Conservation (phyloP, 345 rosid genomes). For the Turritis glabra region DNA sequence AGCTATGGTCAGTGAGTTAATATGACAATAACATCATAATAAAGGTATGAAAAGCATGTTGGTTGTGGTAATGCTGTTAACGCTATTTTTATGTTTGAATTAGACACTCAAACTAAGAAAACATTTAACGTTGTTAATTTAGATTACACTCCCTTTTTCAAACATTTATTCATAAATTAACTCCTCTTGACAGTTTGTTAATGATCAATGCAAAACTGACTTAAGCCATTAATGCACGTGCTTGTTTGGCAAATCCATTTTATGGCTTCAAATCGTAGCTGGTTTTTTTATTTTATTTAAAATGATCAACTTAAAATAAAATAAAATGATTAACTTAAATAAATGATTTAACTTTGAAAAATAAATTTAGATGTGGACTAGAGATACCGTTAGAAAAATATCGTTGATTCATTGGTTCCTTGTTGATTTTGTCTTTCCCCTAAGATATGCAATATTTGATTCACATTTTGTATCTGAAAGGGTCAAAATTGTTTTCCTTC, state of each 20-base stretch:
- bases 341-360: no score
- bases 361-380: not conserved
- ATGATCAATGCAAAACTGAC: not conserved
- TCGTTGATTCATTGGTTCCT: not conserved
- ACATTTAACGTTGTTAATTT: not conserved
- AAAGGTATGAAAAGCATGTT: not conserved
- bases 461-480: not conserved
- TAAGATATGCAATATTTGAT: not conserved
- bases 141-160: not conserved
- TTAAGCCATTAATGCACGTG: not conserved
- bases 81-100: no score
- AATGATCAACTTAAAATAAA: no score
- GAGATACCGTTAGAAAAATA: not conserved
- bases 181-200: no score
- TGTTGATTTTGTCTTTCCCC: not conserved
- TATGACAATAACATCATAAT: conserved; percentile 1
- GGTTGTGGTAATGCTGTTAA: not conserved
- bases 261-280: not conserved
- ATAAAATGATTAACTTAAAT: no score
- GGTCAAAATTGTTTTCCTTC: not conserved
- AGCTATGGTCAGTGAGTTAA: not conserved
- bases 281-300: no score
- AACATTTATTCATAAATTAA: not conserved
- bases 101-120: not conserved
- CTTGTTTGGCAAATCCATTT: not conserved